Conservation (phyloP, 2,329 filamentous ascomycete genomes). For the Cladosporium oxysporum region DNA sequence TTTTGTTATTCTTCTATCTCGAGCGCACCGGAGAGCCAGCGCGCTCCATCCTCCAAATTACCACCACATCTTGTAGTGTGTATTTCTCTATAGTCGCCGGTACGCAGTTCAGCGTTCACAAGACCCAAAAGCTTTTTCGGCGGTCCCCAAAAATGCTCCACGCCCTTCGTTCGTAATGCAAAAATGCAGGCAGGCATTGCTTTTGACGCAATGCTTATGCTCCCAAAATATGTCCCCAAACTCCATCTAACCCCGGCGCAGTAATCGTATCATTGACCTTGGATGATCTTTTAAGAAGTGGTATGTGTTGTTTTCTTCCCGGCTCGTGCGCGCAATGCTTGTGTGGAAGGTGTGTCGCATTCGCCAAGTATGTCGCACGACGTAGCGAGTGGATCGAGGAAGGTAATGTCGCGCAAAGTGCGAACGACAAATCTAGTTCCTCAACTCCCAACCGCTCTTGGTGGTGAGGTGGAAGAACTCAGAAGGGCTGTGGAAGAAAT, state of each 20-base stretch:
- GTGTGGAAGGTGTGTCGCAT: neutral
- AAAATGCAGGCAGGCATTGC: neutral
- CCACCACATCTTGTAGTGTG: neutral
- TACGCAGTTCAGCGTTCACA: slow-evolving; percentile 2
- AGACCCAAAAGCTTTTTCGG: neutral
- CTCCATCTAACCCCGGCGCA: neutral
- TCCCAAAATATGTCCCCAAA: neutral
- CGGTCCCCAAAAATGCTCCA: neutral
- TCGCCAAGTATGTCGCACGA: neutral
- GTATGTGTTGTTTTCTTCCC: neutral
- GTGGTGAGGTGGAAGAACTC: slow-evolving; percentile 29
- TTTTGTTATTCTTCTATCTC: neutral
- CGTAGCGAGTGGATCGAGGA: neutral
- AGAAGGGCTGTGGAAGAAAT: slow-evolving; percentile 21
- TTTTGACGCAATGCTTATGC: neutral
- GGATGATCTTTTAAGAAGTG: neutral
- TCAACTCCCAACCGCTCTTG: slow-evolving; percentile 15
- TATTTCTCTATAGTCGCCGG: neutral
- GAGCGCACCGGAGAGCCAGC: neutral
- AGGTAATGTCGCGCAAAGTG: neutral
- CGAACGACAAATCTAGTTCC: slow-evolving; percentile 3
- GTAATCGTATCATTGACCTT: slow-evolving; percentile 2
- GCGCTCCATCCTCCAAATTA: neutral
- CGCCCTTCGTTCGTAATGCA: neutral
- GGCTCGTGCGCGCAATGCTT: slow-evolving; percentile 1